These are phyloP conservation scores for Begonia peltatifolia DNA, from an alignment of 306 rosid species.

Conservation along the genomic window DNA sequence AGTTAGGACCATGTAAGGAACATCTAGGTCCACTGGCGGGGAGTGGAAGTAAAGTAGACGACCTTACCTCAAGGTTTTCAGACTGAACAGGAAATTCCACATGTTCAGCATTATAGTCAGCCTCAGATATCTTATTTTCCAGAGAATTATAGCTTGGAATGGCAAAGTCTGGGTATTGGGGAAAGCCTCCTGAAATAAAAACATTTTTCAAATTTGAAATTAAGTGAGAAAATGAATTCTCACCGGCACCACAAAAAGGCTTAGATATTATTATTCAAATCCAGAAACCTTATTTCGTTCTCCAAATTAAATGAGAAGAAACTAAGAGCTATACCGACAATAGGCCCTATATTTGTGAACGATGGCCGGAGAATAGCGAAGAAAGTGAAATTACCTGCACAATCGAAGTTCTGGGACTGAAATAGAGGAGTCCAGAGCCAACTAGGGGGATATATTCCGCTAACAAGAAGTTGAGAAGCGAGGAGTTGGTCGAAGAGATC, in stretches of 20 bases:
- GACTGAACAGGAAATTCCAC: slow-evolving; percentile 13
- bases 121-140: background rate
- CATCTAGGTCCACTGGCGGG: slow-evolving; percentile 24
- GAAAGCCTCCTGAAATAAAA: slow-evolving; percentile 24
- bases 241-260: too few species aligned
- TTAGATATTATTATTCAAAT: too few species aligned
- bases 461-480: slow-evolving; percentile 57
- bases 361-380: background rate
- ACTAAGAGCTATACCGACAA: too few species aligned
- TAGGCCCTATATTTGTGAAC: too few species aligned
- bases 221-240: background rate
- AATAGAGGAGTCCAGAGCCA: slow-evolving; percentile 40
- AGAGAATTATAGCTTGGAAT: slow-evolving; percentile 20
- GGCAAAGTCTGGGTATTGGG: slow-evolving; percentile 17
- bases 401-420: slow-evolving; percentile 23
- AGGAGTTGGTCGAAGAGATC: slow-evolving; percentile 60
- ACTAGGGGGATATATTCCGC: slow-evolving; percentile 66
- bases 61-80: slow-evolving; percentile 10
- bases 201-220: slow-evolving; percentile 37
- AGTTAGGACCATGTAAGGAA: slow-evolving; percentile 23
- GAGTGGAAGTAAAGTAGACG: slow-evolving; percentile 23
- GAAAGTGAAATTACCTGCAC: slow-evolving; percentile 22
- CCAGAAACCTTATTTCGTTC: too few species aligned
- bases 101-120: too few species aligned
- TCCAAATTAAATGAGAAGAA: too few species aligned